Base-by-base conservation (phyloP, 169 alveolate genomes). In the Amoebophrya sp. region DNA sequence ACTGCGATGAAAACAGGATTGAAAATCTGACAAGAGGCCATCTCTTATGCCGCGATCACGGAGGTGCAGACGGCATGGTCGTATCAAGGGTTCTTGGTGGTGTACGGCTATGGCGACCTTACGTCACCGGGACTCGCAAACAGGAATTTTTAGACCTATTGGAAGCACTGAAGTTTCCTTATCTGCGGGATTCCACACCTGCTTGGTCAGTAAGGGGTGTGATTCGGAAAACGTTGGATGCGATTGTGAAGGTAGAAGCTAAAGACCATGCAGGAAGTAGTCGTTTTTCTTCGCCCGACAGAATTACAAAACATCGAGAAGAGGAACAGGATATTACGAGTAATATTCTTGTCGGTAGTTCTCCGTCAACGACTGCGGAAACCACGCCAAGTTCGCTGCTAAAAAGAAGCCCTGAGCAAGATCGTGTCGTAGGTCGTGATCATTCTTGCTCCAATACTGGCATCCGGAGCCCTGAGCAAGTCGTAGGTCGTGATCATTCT, bases 161-260 rank as follows among this genome's bases (percentile, higher is more conserved):
- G 3, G 83, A 6, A 26, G 26, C 83, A 12, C 33, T 38, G n/a
- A 36, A 89, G 36, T 12, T 33, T 10, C 91, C 91, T 36, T 89
- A 89, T 36, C 29, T 89, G 39, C 3, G 24, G 2, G 91, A 89
- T 36, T 40, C 76, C 53, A 89, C 91, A 39, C 91, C 91, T 10
- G 91, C 91, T 39, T 89, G 91, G 91, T 36, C 55, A n/a, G 91
- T 89, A 0, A 54, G 91, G 39, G 91, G 91, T 38, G 53, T 89
- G 38, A 89, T 41, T 18, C 91, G 91, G 1, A 89, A 38, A 41
- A 41, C 91, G 39, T 65, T 89, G 91, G 91, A 89, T 36, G 40
- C 40, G 39, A 65, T 89, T 36, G 76, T 89, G 29, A 6, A 6
- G 83, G 38, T 12, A 36, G 83, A 65, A 65, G 12, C 26, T 26